Base-by-base conservation (phyloP, 306 rosid genomes). In the Quercus rubra region DNA sequence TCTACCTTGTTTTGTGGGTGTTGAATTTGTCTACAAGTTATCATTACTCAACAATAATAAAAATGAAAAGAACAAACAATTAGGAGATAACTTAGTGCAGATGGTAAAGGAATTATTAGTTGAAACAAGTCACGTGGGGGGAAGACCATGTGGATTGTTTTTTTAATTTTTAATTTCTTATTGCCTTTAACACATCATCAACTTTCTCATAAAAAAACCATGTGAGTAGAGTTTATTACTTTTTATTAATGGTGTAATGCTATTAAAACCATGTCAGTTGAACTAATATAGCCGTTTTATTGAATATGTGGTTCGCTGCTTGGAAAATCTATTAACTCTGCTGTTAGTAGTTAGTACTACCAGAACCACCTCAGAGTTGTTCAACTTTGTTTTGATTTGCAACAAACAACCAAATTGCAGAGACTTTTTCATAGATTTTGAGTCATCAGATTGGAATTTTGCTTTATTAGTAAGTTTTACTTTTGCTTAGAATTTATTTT, bases 71-170 rank as follows among this genome's bases (percentile, higher is more conserved):
- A 10, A 59, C 1, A 21, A 58, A 59, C 15, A 3, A 59, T 9
- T 23, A 3, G 17, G 31, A 58, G 15, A 59, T 20, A 9, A 23
- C 66, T 59, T 23, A 23, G 23, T 59, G 31, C 31, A 27, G 6
- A 20, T 2, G 31, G 66, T 10, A 59, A 49, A 49, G 54, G 15
- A 11, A 49, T 49, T 49, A 49, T 49, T 49, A 49, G 54, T 49
- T 5, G 35, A 69, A 83, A 57, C 86, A 78, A 68, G 55, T 19
- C 86, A 59, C 79, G 83, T 83, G 82, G 75, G 52, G 59, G 54
- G 54, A 56, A 56, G 74, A 72, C 55, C 70, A 72, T 41, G 79
- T 62, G 81, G 58, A 63, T 56, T 20, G 35, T 23, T 23, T 23
- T 23, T 35, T 35, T 55, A 28, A 28, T 31, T 54, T 31, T 64